Evolutionary conservation across 345 rosid genomes (phyloP).

Genomic region (Noccaea caerulescens): DNA sequence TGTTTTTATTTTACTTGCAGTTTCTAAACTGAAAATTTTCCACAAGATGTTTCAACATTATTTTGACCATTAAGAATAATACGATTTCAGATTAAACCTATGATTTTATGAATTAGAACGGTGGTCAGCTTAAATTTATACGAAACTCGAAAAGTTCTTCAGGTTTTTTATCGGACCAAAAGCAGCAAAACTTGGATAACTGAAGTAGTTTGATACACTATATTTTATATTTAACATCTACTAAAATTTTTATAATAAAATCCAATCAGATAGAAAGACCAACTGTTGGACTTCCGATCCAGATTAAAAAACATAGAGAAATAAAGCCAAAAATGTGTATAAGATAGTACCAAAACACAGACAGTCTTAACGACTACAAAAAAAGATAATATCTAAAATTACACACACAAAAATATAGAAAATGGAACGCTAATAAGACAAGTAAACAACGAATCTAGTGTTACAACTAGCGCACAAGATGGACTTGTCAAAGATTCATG

Average conservation of each 20-base stretch:
- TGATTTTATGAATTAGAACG: no score
- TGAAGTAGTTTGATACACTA: no score
- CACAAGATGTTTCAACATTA: not conserved
- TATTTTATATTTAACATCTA: no score
- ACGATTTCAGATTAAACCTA: no score
- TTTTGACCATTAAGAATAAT: no score
- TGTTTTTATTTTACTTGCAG: not conserved
- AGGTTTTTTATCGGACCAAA: no score
- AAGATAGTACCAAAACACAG: not conserved
- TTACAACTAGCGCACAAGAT: conserved; percentile 33
- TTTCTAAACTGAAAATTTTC: not conserved
- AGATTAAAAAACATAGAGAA: not conserved
- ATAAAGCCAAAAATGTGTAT: not conserved
- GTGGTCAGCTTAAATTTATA: no score
- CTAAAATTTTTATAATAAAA: no score
- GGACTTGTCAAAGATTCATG: conserved; percentile 6
- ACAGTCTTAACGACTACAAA: not conserved
- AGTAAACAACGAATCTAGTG: conserved; percentile 5
- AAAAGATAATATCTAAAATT: not conserved
- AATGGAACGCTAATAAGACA: not conserved
- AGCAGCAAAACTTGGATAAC: no score
- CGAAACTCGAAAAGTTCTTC: no score
- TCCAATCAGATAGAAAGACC: not conserved
- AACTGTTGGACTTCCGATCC: not conserved
- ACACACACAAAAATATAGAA: not conserved